Evolutionary conservation across 2,329 filamentous ascomycete species (phyloP).

Genomic region (Knufia fluminis): DNA sequence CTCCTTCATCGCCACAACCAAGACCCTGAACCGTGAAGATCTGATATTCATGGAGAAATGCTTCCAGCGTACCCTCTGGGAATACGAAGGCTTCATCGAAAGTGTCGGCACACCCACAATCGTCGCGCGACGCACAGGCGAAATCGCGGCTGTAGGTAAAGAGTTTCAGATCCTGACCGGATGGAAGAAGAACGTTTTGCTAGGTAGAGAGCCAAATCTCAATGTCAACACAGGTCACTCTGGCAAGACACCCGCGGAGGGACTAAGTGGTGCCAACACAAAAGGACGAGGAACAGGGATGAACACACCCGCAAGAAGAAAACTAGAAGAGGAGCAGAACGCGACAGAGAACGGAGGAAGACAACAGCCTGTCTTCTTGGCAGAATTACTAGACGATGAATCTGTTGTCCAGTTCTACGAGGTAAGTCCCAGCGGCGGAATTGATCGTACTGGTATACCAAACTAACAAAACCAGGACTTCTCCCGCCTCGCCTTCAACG

Average conservation of each 20-base stretch:
- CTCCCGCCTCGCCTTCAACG: slow-evolving; percentile 81
- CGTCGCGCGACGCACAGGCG: slow-evolving; percentile 82
- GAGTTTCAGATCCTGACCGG: slow-evolving; percentile 94
- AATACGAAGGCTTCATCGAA: slow-evolving; percentile 87
- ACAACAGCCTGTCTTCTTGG: slow-evolving; percentile 75
- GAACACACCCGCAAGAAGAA: slow-evolving; percentile 33
- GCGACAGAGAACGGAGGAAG: slow-evolving; percentile 28
- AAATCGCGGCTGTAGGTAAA: slow-evolving; percentile 90
- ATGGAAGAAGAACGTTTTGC: slow-evolving; percentile 80
- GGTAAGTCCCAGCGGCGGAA: background rate
- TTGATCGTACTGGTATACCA: no score
- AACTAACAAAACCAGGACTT: slow-evolving; percentile 49
- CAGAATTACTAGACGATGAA: slow-evolving; percentile 87
- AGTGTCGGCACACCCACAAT: slow-evolving; percentile 83
- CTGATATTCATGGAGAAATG: slow-evolving; percentile 97
- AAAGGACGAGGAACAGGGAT: slow-evolving; percentile 39
- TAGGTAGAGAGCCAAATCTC: slow-evolving; percentile 77
- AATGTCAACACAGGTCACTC: slow-evolving; percentile 67
- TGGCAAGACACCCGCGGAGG: slow-evolving; percentile 19
- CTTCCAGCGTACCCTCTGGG: slow-evolving; percentile 83
- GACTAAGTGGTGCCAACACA: slow-evolving; percentile 31
- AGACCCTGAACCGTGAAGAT: slow-evolving; percentile 79
- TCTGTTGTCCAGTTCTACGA: slow-evolving; percentile 92
- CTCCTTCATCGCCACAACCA: slow-evolving; percentile 84
- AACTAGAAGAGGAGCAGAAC: slow-evolving; percentile 10